These are phyloP conservation scores for Iberis pinnata DNA, from an alignment of 345 rosid genomes.

Conservation along the genomic window DNA sequence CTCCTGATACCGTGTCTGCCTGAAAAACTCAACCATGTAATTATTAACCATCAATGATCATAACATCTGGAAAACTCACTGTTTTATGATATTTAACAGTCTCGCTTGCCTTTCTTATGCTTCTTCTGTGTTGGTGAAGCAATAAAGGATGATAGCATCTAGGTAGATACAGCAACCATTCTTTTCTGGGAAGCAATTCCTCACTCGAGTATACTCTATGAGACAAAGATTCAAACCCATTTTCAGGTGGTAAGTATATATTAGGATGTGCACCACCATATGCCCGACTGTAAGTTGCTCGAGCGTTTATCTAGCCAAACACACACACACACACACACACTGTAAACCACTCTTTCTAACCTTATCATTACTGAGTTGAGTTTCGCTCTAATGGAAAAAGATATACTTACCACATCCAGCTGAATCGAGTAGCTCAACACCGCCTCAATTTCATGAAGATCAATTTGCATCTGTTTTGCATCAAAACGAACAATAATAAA, in stretches of 20 bases:
- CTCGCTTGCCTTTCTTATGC: slow-evolving; percentile 43
- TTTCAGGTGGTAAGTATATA: slow-evolving; percentile 53
- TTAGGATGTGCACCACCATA: slow-evolving; percentile 67
- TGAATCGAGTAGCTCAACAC: slow-evolving; percentile 41
- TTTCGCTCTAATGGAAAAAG: background rate
- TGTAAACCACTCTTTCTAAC: slow-evolving; percentile 12
- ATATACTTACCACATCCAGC: slow-evolving; percentile 60
- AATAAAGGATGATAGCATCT: slow-evolving; percentile 81
- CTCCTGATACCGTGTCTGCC: slow-evolving; percentile 47
- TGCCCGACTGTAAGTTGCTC: slow-evolving; percentile 71
- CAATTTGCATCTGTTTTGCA: slow-evolving; percentile 55
- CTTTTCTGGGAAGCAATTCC: slow-evolving; percentile 34
- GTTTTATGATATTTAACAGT: slow-evolving; percentile 40
- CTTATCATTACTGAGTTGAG: background rate
- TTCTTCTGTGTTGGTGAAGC: slow-evolving; percentile 70
- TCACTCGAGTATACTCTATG: slow-evolving; percentile 26
- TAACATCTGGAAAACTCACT: slow-evolving; percentile 36
- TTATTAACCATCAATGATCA: slow-evolving; percentile 8
- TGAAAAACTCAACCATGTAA: slow-evolving; percentile 28
- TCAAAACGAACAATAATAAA: slow-evolving; percentile 24
- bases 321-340: background rate
- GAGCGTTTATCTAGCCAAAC: slow-evolving; percentile 65
- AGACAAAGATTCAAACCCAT: slow-evolving; percentile 30
- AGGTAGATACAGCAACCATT: slow-evolving; percentile 74
- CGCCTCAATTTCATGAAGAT: slow-evolving; percentile 52